Evolutionary conservation across 148 eudicot species (phyloP), one percentile per base, ranked within the genome.

Genomic region (Persicaria maculosa): DNA sequence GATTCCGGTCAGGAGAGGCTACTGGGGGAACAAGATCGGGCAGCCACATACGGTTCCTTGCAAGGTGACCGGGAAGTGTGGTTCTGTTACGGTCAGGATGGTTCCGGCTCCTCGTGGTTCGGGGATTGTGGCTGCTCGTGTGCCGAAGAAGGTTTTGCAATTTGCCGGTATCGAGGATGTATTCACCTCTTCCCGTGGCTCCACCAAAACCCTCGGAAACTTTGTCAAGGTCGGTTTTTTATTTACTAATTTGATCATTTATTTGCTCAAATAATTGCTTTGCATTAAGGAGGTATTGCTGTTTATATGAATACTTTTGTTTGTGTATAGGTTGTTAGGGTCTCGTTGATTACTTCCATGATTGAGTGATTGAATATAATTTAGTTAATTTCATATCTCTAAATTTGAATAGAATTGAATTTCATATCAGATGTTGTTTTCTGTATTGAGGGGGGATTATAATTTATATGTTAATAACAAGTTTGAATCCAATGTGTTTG

Each of bases 141-240:
- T 91, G 4, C 97, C 97, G 0, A 91, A 91, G 86, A 91, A 91
- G 94, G 97, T 91, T 9, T 76, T 91, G 22, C 97, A 91, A 83
- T 91, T 91, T 72, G 97, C 97, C 44, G 97, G 97, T 7, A 91
- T 91, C 81, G 92, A 91, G 6, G 97, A 91, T 88, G 94, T 89
- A 7, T 91, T 91, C 52, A 91, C 97, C 12, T 85, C 89, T 2
- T 91, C 97, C 22, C 89, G 97, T 67, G 97, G 97, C 0, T 91
- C 97, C 0, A 91, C 97, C 8, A 91, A 91, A 71, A 91, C 97
- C 22, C 92, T 91, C 46, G 97, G 97, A 17, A 91, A 91, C 77
- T 91, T 91, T 48, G 97, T 91, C 17, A 91, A 91, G 97, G 97
- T 91, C 52, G 64, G 74, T 19, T 46, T 71, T 3, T 4, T 25